phyloP scores from a whole-genome alignment of 169 alveolate species.

The Cyclospora cayetanensis region DNA sequence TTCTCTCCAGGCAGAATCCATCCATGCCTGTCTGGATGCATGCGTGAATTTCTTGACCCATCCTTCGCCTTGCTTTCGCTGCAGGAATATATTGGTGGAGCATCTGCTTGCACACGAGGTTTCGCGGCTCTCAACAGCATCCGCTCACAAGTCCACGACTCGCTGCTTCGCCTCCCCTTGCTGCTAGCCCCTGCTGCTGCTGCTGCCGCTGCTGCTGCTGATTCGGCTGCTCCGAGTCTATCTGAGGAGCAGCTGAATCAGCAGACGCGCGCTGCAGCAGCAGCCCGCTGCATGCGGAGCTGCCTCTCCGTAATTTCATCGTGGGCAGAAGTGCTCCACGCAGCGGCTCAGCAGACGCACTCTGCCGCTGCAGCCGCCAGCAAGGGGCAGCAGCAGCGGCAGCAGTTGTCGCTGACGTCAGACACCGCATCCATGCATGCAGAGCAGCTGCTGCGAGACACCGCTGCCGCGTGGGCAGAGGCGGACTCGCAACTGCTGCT shows the following conservation, averaged over 20 bases:
- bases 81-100: constrained; percentile 8
- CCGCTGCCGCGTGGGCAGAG: constrained; percentile 41
- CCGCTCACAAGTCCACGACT: constrained; percentile 1
- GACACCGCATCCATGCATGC: constrained; percentile 10
- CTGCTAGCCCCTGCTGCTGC: not conserved
- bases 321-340: constrained; percentile 16
- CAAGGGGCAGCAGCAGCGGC: constrained; percentile 21
- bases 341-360: not conserved
- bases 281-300: constrained; percentile 21
- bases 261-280: constrained; percentile 24
- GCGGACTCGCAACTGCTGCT: constrained; percentile 22
- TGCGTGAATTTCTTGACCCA: too few relatives aligned
- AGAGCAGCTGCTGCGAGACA: constrained; percentile 43
- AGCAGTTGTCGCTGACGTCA: not conserved
- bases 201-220: not conserved
- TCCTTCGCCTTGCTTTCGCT: not conserved
- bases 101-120: constrained; percentile 35
- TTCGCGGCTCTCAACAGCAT: constrained; percentile 37
- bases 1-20: too few relatives aligned
- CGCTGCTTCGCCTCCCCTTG: not conserved
- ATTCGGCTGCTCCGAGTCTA: too few relatives aligned
- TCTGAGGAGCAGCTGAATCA: constrained; percentile 29
- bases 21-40: too few relatives aligned
- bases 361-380: not conserved
- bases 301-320: constrained; percentile 4